Evolutionary conservation across 768 basidiomycete genomes (phyloP).

Genomic region (Crassisporium funariophilum): DNA sequence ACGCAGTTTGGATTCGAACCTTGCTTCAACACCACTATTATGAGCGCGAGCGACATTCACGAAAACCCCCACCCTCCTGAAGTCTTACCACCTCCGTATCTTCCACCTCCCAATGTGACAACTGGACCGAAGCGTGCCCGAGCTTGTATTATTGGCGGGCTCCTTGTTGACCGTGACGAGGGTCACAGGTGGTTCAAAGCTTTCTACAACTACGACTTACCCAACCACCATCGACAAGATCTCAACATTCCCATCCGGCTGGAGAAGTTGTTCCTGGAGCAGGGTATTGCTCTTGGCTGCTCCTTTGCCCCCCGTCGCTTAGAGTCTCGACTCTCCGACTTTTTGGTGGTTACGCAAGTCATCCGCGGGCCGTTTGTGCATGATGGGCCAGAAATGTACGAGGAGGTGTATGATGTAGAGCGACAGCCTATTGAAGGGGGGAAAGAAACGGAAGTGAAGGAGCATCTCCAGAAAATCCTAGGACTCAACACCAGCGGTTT

Average conservation of each 20-base stretch:
- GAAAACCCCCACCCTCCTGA: too few relatives aligned
- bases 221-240: not conserved
- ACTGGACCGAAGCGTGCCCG: slow-evolving; percentile 9
- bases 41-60: too few relatives aligned
- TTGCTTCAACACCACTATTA: too few relatives aligned
- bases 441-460: too few relatives aligned
- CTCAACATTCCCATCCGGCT: not conserved
- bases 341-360: not conserved
- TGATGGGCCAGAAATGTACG: not conserved
- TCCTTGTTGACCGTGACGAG: not conserved
- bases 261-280: not conserved
- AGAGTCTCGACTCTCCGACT: not conserved
- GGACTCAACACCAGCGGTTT: too few relatives aligned
- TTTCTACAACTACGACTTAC: not conserved
- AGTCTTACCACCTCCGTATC: slow-evolving; percentile 20
- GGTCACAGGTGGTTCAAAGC: not conserved
- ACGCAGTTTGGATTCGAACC: too few relatives aligned
- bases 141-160: not conserved
- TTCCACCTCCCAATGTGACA: slow-evolving; percentile 12
- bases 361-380: not conserved
- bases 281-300: not conserved
- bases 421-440: too few relatives aligned
- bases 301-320: not conserved
- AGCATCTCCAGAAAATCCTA: too few relatives aligned
- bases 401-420: not conserved